A percentile compares a stretch with the other conserved stretches of the same genome.
phyloP scores from a whole-genome alignment of 306 rosid genomes.

The Heteromeles arbutifolia region DNA sequence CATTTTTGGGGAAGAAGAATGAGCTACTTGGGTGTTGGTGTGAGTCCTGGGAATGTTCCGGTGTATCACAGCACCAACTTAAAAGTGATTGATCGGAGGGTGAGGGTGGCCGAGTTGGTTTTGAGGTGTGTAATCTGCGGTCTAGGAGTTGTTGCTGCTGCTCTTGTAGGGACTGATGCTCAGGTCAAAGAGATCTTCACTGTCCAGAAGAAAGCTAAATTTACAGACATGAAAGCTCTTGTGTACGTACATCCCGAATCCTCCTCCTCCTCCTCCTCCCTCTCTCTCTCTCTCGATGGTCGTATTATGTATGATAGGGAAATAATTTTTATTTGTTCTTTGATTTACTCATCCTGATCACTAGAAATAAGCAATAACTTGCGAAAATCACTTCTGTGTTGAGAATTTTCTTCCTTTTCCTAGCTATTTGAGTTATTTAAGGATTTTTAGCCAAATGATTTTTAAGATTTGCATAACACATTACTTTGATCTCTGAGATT shows the following conservation, averaged over 20 bases:
- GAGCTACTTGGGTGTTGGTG: conserved; percentile 73
- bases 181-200: conserved; percentile 63
- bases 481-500: too few relatives aligned
- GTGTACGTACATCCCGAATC: conserved; percentile 42
- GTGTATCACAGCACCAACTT: conserved; percentile 44
- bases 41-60: conserved; percentile 76
- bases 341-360: too few relatives aligned
- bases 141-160: conserved; percentile 55
- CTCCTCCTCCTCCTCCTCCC: background rate
- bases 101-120: conserved; percentile 63
- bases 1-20: conserved; percentile 15
- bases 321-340: too few relatives aligned
- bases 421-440: background rate
- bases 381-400: too few relatives aligned
- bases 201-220: conserved; percentile 60
- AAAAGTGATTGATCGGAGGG: conserved; percentile 46
- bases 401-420: too few relatives aligned
- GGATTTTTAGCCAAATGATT: too few relatives aligned
- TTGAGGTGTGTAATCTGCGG: conserved; percentile 57
- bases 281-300: background rate
- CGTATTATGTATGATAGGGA: background rate
- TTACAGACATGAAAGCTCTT: conserved; percentile 78
- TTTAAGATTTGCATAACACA: too few relatives aligned
- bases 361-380: too few relatives aligned
- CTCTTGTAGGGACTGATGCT: conserved; percentile 81